Percentiles rank a stretch among this genome's conserved stretches.
phyloP scores from a whole-genome alignment of 805 yeast species.

The Candida coquimbonensis region DNA sequence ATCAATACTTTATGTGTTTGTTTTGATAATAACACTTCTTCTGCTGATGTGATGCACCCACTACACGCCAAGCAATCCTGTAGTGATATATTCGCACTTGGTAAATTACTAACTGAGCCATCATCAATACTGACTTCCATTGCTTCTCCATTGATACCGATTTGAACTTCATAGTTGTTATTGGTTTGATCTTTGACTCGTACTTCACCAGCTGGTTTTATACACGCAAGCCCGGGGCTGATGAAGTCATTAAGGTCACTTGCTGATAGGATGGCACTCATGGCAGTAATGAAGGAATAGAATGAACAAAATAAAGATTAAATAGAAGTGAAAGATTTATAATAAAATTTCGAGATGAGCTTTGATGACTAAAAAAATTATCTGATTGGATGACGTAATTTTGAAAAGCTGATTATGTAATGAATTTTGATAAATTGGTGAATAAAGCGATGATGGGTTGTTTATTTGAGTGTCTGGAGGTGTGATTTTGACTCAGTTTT shows the following conservation, averaged over 20 bases:
- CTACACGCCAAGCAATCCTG: conserved; percentile 95
- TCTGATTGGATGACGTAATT: not conserved
- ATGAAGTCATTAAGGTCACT: conserved; percentile 93
- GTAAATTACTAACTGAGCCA: conserved; percentile 35
- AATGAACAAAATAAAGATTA: not conserved
- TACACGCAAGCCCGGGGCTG: conserved; percentile 89
- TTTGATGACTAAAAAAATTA: not conserved
- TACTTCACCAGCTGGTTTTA: conserved; percentile 66
- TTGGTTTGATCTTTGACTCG: conserved; percentile 19
- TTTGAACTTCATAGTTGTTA: conserved; percentile 43
- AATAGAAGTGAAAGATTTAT: not conserved
- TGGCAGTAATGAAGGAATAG: conserved; percentile 59
- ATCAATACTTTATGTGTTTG: conserved; percentile 82
- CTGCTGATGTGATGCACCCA: conserved; percentile 97
- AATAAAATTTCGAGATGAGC: not conserved
- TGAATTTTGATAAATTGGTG: too few relatives aligned
- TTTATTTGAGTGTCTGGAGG: too few relatives aligned
- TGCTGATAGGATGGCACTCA: conserved; percentile 86
- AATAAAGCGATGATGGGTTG: too few relatives aligned
- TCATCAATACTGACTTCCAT: conserved; percentile 63
- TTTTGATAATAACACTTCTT: conserved; percentile 82
- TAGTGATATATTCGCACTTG: conserved; percentile 81
- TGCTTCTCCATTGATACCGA: conserved; percentile 52
- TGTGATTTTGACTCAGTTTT: too few relatives aligned
- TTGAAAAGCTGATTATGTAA: not conserved